phyloP scores from a whole-genome alignment of 306 rosid genomes.

The Hippophae rhamnoides region DNA sequence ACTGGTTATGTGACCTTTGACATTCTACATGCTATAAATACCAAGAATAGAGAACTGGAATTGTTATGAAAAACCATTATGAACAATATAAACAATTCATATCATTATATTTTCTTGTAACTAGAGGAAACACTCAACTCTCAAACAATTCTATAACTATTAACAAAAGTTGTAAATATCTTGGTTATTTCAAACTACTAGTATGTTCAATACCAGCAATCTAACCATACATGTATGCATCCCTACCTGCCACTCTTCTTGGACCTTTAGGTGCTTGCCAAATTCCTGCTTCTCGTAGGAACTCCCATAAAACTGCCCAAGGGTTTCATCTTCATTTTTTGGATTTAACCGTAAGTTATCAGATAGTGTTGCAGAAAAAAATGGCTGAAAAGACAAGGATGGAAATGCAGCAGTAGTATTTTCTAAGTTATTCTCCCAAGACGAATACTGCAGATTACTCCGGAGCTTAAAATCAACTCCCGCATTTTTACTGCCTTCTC shows the following conservation, averaged over 20 bases:
- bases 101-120: no score
- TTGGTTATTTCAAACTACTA: no score
- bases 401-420: conserved; percentile 27
- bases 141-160: no score
- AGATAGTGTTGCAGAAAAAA: conserved; percentile 31
- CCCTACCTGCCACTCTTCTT: conserved; percentile 55
- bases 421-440: conserved; percentile 37
- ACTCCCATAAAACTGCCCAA: conserved; percentile 26
- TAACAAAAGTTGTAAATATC: no score
- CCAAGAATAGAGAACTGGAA: no score
- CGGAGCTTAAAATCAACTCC: conserved; percentile 27
- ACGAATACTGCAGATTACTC: conserved; percentile 25
- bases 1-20: no score
- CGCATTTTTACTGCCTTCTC: conserved; percentile 24
- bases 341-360: conserved; percentile 24
- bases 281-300: conserved; percentile 22
- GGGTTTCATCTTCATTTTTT: conserved; percentile 34
- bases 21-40: no score
- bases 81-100: no score
- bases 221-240: neutral
- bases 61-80: no score
- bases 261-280: conserved; percentile 30
- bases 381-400: conserved; percentile 36
- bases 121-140: no score
- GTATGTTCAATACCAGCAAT: no score